phyloP scores from a whole-genome alignment of 345 rosid species.

The Populus tremula region DNA sequence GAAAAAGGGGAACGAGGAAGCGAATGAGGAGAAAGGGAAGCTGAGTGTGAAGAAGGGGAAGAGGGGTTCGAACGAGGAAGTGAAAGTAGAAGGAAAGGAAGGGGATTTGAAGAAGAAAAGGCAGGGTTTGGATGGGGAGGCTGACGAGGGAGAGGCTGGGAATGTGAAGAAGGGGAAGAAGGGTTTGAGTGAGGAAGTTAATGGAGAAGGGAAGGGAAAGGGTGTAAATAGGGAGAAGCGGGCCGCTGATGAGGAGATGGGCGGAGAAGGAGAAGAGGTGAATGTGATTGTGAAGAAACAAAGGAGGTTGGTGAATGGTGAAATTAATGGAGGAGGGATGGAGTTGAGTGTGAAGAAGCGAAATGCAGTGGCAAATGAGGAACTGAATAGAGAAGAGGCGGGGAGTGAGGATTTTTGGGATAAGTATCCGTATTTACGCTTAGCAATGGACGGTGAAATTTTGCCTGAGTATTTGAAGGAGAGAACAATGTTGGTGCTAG shows the following conservation, averaged over 20 bases:
- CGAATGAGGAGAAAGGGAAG: not conserved
- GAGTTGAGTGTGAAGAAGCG: not conserved
- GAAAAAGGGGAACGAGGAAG: not conserved
- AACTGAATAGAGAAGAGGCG: not conserved
- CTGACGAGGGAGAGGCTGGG: not conserved
- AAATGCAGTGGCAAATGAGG: not conserved
- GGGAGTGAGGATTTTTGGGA: conserved; percentile 3
- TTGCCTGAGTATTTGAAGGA: not conserved
- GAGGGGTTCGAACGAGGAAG: not conserved
- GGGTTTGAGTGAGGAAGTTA: not conserved
- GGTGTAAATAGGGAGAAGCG: not conserved
- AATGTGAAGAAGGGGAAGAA: not conserved
- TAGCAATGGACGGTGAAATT: conserved; percentile 13
- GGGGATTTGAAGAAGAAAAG: not conserved
- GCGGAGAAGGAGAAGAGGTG: not conserved
- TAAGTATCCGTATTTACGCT: conserved; percentile 14
- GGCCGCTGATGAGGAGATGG: not conserved
- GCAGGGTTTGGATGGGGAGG: not conserved
- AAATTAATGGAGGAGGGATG: too few species aligned
- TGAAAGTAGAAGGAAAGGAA: not conserved
- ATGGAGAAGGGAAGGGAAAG: not conserved
- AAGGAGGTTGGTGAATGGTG: too few species aligned
- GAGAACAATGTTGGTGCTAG: conserved; percentile 4
- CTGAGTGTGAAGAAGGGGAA: not conserved
- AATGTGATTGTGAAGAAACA: not conserved